Base-by-base conservation (phyloP, 768 basidiomycete species). In the Serpula lacrymans region DNA sequence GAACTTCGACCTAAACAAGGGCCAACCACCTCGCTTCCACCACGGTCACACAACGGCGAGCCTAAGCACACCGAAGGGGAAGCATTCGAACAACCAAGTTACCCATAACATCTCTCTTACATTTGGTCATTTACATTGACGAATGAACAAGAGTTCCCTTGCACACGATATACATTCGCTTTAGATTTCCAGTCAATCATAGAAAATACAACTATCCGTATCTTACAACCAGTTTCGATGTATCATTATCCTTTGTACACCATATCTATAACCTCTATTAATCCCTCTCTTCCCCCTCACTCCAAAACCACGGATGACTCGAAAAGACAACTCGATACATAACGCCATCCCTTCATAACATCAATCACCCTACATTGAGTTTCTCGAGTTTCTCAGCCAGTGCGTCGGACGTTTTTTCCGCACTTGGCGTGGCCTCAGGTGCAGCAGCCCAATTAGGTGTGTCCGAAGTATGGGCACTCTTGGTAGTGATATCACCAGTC, bases 361-460 rank as follows among this genome's bases (percentile, higher is more conserved):
- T 25, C 24, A 29, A 25, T 68, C 62, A 77, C 53, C 75, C 67
- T 47, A 85, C 72, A 34, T 73, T 55, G 36, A 87, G 70, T 51
- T 80, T 79, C 46, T 75, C 72, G 30, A 88, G 52, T 57, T 76
- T 65, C 21, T 69, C 65, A 32, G 70, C 62, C 25, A 88, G 53
- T 32, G 65, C 62, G 4, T 41, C 54, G n/a, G 50, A 29, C 26
- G 52, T 53, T 43, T 47, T 34, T n/a, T 46, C 31, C 11, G 39
- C 33, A n/a, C 48, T 39, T 36, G 32, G 17, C 32, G 20, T 21
- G 32, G 39, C 36, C 18, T 54, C 52, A 21, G 55, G 25, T 21
- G 51, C 51, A 9, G 29, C 52, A 2, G 50, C 46, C 47, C 43
- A 39, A 31, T 57, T 50, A 4, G 53, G 46, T n/a, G 48, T 50